phyloP scores from a whole-genome alignment of 2,329 filamentous ascomycete species.

The Xylaria sp. region DNA sequence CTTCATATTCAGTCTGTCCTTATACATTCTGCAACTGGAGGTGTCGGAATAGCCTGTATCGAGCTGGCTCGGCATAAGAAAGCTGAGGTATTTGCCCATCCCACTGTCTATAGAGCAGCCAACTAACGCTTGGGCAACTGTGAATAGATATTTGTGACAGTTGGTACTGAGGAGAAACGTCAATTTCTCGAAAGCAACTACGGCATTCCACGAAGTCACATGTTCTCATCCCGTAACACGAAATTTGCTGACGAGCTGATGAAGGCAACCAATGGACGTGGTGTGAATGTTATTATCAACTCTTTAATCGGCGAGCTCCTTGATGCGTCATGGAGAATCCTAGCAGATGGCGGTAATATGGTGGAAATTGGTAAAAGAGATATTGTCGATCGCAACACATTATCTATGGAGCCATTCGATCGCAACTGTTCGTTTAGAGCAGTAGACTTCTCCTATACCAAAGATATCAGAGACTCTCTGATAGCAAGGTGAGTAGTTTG shows the following conservation, averaged over 20 bases:
- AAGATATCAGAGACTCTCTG: neutral
- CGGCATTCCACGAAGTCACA: constrained; percentile 40
- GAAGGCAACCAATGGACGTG: constrained; percentile 34
- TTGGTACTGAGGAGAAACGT: constrained; percentile 30
- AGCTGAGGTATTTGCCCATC: too few relatives aligned
- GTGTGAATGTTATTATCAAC: constrained; percentile 34
- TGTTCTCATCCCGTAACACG: constrained; percentile 41
- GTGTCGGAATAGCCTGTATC: constrained; percentile 26
- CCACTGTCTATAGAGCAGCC: too few relatives aligned
- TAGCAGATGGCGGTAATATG: constrained; percentile 30
- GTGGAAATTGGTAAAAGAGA: constrained; percentile 33
- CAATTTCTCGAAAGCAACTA: constrained; percentile 38
- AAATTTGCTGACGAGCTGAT: constrained; percentile 39
- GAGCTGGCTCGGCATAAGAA: constrained; percentile 17
- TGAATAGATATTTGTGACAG: constrained; percentile 33
- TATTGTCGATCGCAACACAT: constrained; percentile 23
- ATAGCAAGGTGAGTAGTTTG: too few relatives aligned
- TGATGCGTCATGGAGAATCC: constrained; percentile 26
- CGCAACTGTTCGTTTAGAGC: constrained; percentile 30
- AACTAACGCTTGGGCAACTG: too few relatives aligned
- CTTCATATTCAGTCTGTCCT: too few relatives aligned
- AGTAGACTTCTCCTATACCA: constrained; percentile 25
- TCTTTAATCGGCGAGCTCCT: constrained; percentile 31
- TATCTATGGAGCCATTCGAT: constrained; percentile 34
- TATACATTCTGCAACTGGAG: constrained; percentile 27